Conservation (phyloP, 1,139 yeast species). For the Diutina scorzettiae region DNA sequence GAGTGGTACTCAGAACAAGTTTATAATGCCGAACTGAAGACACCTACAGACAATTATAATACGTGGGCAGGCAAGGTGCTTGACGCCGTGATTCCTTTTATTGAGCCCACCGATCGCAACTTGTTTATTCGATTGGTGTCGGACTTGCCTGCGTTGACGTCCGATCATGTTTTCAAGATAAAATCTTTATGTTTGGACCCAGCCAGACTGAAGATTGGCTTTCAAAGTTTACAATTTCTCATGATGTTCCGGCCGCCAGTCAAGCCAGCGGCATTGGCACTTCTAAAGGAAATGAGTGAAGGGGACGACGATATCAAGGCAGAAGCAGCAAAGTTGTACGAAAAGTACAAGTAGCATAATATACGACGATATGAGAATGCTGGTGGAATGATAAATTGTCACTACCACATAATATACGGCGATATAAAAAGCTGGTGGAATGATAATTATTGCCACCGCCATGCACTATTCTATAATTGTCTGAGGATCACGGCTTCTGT, state of each 20-base stretch:
- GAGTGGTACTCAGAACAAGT: constrained; percentile 80
- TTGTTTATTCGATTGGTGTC: constrained; percentile 71
- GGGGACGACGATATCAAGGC: constrained; percentile 41
- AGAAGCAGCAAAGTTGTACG: constrained; percentile 36
- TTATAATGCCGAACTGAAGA: constrained; percentile 13
- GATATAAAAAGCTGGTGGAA: too few species aligned
- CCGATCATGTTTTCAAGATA: constrained; percentile 47
- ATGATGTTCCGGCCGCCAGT: constrained; percentile 89
- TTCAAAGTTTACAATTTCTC: constrained; percentile 67
- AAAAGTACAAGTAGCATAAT: constrained; percentile 1
- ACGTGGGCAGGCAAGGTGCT: constrained; percentile 63
- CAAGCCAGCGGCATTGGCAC: constrained; percentile 48
- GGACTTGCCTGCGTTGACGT: constrained; percentile 70
- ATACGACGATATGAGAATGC: too few species aligned
- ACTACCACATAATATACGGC: too few species aligned
- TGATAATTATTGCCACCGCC: too few species aligned
- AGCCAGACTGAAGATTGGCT: constrained; percentile 65
- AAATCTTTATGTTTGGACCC: constrained; percentile 81
- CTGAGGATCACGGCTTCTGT: too few species aligned
- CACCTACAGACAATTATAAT: constrained; percentile 38
- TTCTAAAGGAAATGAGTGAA: constrained; percentile 45
- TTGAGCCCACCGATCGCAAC: constrained; percentile 71
- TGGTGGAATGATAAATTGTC: too few species aligned
- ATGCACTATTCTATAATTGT: too few species aligned
- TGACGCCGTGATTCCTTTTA: constrained; percentile 72